Base-by-base conservation (phyloP, 1,139 yeast species). In the Scheffersomyces illinoinensis region DNA sequence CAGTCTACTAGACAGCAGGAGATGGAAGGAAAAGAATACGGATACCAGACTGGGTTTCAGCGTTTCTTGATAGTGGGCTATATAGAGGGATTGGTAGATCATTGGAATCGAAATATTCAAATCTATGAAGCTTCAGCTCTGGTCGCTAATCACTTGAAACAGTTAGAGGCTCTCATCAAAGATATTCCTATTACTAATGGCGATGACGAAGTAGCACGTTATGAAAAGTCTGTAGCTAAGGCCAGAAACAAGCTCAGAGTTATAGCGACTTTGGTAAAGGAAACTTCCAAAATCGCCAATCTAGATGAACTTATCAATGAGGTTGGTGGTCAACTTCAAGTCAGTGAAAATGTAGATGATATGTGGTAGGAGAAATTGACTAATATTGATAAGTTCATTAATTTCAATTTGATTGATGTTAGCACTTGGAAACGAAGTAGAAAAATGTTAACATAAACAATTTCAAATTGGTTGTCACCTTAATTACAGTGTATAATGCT, bases 1-100 rank as follows among this genome's bases (percentile, higher is more conserved):
- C 79, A 77, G 54, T 76, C 81, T 0, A 73, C 83, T 0, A 67
- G 65, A 53, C 76, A 78, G 52, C 85, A 83, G 54, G 77, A 74
- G 57, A 63, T 81, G 1, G 96, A 90, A 70, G 97, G 97, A 1
- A 87, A 86, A 64, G 91, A 89, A 64, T 89, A 83, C 67, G 97
- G 97, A 0, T 79, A 89, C 56, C 96, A 91, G 67, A 88, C 92
- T 0, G 96, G 93, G 0, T 90, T 85, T 67, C 93, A 89, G 71
- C 76, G 93, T 61, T 89, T 82, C 64, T 66, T 88, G 17, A 72
- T 89, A 0, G 70, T 90, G 3, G 96, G 96, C 0, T 85, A 88
- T 57, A 78, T 90, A 5, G 74, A 77, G 54, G 91, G 91, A 6
- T 71, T 90, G 5, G 68, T 84, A 1, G 75, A 75, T 7, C 71